phyloP scores from a whole-genome alignment of 73 alveolate species.

The Tetrahymena borealis region DNA sequence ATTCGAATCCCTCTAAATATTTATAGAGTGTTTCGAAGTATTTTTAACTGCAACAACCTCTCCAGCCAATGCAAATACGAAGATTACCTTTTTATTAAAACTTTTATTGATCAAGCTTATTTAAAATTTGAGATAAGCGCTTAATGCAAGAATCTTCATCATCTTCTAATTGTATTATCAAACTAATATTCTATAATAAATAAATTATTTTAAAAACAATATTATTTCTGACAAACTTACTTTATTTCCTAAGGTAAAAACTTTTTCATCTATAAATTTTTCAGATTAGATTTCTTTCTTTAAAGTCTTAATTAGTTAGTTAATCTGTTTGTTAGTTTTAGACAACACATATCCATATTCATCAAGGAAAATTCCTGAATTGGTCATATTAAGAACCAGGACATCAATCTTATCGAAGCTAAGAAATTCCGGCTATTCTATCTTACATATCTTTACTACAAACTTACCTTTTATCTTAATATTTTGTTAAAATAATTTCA shows the following conservation, averaged over 20 bases:
- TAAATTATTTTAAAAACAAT: background rate
- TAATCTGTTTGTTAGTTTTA: background rate
- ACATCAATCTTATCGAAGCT: background rate
- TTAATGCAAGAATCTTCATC: background rate
- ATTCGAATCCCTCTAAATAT: background rate
- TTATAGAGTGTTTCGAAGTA: background rate
- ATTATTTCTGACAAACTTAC: background rate
- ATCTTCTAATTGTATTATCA: background rate
- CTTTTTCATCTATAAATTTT: background rate
- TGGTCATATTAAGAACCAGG: background rate
- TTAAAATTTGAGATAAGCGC: background rate
- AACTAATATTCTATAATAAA: background rate
- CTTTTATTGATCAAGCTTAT: background rate
- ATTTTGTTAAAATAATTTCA: background rate
- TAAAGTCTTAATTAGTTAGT: background rate
- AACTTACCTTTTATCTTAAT: background rate
- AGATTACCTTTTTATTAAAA: background rate
- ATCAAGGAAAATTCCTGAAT: background rate
- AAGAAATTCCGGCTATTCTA: background rate
- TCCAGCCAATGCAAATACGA: background rate
- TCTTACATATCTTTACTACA: background rate
- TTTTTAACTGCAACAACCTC: background rate
- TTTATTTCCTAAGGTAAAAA: background rate
- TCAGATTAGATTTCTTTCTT: background rate
- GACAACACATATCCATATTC: background rate